A percentile compares a stretch with the other conserved stretches of the same genome.
Evolutionary conservation across 441 rosid species (phyloP).

Genomic region (Syzygium malaccense): DNA sequence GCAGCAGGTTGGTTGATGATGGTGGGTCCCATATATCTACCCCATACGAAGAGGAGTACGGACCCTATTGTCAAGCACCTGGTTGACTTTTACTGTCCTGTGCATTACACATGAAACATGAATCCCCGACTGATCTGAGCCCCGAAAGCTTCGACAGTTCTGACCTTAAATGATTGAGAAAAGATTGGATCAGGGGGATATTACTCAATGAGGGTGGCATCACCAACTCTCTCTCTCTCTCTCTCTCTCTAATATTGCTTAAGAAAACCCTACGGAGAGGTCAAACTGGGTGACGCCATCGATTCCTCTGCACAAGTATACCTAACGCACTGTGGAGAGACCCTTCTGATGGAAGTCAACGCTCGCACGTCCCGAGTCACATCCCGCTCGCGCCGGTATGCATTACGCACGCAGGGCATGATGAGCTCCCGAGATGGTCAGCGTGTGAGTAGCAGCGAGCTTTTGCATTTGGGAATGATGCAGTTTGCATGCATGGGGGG

Average conservation of each 20-base stretch:
- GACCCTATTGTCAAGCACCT: background rate
- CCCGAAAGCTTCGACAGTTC: background rate
- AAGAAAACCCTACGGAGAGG: constrained; percentile 1
- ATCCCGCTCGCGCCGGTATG: background rate
- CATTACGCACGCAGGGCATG: background rate
- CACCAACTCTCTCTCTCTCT: background rate
- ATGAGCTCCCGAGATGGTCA: background rate
- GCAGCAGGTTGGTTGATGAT: background rate
- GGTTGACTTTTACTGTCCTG: background rate
- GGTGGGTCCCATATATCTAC: background rate
- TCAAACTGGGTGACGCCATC: constrained; percentile 41
- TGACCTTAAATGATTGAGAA: background rate
- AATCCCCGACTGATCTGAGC: background rate
- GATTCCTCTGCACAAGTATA: background rate
- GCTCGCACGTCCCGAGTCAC: background rate
- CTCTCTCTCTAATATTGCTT: background rate
- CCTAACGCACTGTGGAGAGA: background rate
- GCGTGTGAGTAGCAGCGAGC: background rate
- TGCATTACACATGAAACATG: background rate
- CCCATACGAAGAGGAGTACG: background rate
- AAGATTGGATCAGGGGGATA: background rate
- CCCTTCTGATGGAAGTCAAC: background rate
- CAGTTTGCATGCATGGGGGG: background rate
- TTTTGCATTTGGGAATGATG: background rate
- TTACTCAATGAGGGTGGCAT: background rate